Conservation (phyloP, 2,329 filamentous ascomycete species). For the Cytospora mali region DNA sequence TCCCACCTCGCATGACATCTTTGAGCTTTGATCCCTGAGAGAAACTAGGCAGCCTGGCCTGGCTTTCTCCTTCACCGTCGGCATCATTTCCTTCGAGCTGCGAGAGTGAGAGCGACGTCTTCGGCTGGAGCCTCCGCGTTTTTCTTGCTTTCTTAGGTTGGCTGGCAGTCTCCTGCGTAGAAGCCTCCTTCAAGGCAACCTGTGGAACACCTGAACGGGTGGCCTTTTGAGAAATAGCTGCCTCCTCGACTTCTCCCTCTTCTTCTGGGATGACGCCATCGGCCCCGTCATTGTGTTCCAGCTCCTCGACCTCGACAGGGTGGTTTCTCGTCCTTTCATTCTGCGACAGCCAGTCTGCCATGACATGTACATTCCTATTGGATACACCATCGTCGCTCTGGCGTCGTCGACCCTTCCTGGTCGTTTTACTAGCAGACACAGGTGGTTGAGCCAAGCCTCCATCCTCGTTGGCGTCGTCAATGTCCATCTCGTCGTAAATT, state of each 20-base stretch:
- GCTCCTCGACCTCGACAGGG: too few relatives aligned
- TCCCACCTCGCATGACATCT: conserved; percentile 6
- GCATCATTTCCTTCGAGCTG: conserved; percentile 22
- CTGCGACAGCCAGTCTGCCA: too few relatives aligned
- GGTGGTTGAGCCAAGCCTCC: too few relatives aligned
- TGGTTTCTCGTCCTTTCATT: too few relatives aligned
- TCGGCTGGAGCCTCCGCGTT: conserved; percentile 20
- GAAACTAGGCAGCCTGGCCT: conserved; percentile 11
- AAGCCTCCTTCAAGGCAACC: not conserved
- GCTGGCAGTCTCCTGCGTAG: not conserved
- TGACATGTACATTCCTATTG: too few relatives aligned
- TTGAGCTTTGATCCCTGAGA: conserved; percentile 17
- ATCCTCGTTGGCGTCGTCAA: not conserved
- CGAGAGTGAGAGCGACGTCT: conserved; percentile 19
- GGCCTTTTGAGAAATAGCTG: not conserved
- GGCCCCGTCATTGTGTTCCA: not conserved
- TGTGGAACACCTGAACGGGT: not conserved
- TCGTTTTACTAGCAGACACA: too few relatives aligned
- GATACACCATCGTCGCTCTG: too few relatives aligned
- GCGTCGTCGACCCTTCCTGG: too few relatives aligned
- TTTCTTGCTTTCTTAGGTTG: conserved; percentile 11
- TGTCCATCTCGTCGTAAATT: not conserved
- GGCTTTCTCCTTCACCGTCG: conserved; percentile 9
- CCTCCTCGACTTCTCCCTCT: too few relatives aligned
- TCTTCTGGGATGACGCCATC: not conserved